Percentiles rank a stretch among this genome's conserved stretches.
These are phyloP conservation scores for Primulina tabacum DNA, from an alignment of 257 asterid genomes.

Conservation along the genomic window DNA sequence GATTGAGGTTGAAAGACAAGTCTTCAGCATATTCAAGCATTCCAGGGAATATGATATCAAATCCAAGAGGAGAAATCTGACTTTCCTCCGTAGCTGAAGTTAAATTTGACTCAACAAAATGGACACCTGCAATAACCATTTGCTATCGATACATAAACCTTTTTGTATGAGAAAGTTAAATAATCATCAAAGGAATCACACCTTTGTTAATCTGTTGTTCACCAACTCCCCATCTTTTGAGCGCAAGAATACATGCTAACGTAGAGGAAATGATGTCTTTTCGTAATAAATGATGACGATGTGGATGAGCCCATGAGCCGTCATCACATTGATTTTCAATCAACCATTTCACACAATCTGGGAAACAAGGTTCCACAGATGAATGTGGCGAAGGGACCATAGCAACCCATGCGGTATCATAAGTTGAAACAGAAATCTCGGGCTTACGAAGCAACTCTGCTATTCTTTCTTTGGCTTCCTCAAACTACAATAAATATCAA, in stretches of 20 bases:
- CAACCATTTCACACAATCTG: slow-evolving; percentile 69
- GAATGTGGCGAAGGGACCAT: slow-evolving; percentile 90
- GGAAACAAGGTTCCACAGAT: slow-evolving; percentile 59
- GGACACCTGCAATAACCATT: slow-evolving; percentile 45
- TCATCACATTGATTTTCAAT: slow-evolving; percentile 64
- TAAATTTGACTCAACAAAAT: slow-evolving; percentile 58
- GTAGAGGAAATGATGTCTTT: slow-evolving; percentile 81
- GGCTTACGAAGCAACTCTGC: slow-evolving; percentile 43
- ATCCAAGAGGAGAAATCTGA: slow-evolving; percentile 74
- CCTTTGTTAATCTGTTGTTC: slow-evolving; percentile 62
- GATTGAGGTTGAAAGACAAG: slow-evolving; percentile 45
- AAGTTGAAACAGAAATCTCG: slow-evolving; percentile 66
- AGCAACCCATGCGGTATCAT: slow-evolving; percentile 98
- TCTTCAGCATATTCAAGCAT: slow-evolving; percentile 77
- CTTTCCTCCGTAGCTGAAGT: slow-evolving; percentile 39
- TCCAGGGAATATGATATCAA: slow-evolving; percentile 67
- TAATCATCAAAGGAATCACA: slow-evolving; percentile 18
- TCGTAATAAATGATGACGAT: slow-evolving; percentile 49
- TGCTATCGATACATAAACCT: slow-evolving; percentile 6
- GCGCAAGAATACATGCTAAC: slow-evolving; percentile 84
- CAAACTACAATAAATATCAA: slow-evolving; percentile 40
- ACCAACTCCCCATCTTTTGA: slow-evolving; percentile 76
- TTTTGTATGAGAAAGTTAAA: background rate
- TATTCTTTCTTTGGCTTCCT: slow-evolving; percentile 56
- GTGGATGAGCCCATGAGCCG: slow-evolving; percentile 92